These are phyloP conservation scores for Knufia fluminis DNA, from an alignment of 2,329 filamentous ascomycete species.

Conservation along the genomic window DNA sequence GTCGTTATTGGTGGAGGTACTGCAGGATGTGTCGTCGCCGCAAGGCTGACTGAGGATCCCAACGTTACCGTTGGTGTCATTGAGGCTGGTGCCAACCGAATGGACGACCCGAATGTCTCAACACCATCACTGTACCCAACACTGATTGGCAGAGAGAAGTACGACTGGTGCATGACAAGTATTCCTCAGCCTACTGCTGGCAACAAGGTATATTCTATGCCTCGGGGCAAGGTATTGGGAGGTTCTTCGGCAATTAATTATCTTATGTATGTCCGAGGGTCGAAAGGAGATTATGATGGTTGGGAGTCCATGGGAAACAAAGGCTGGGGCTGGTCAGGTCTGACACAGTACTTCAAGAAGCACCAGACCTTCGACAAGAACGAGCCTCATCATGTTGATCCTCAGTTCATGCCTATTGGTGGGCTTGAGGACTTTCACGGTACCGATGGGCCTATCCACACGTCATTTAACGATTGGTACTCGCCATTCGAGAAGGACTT, in stretches of 20 bases:
- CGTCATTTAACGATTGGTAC: conserved; percentile 27
- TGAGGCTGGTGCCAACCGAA: conserved; percentile 34
- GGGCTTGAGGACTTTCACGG: conserved; percentile 19
- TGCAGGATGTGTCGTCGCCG: conserved; percentile 27
- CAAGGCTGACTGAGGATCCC: conserved; percentile 25
- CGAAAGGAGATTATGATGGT: conserved; percentile 28
- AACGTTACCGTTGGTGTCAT: conserved; percentile 35
- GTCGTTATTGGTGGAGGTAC: conserved; percentile 28
- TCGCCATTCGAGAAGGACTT: conserved; percentile 31
- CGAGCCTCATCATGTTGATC: conserved; percentile 17
- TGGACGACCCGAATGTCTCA: conserved; percentile 24
- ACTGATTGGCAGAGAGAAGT: conserved; percentile 15
- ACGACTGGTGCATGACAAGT: conserved; percentile 20
- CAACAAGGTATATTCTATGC: conserved; percentile 20
- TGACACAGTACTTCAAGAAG: conserved; percentile 22
- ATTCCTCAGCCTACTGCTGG: conserved; percentile 18
- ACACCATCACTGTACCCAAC: conserved; percentile 22
- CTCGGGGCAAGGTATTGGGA: conserved; percentile 27
- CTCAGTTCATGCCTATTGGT: conserved; percentile 25
- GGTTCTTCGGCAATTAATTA: conserved; percentile 28
- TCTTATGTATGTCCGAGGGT: conserved; percentile 17
- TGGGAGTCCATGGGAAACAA: conserved; percentile 31
- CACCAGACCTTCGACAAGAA: conserved; percentile 25
- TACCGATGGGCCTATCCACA: conserved; percentile 23
- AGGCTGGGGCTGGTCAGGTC: conserved; percentile 29